phyloP scores from a whole-genome alignment of 1,139 yeast genomes.

The Saccharomyces uvarum region DNA sequence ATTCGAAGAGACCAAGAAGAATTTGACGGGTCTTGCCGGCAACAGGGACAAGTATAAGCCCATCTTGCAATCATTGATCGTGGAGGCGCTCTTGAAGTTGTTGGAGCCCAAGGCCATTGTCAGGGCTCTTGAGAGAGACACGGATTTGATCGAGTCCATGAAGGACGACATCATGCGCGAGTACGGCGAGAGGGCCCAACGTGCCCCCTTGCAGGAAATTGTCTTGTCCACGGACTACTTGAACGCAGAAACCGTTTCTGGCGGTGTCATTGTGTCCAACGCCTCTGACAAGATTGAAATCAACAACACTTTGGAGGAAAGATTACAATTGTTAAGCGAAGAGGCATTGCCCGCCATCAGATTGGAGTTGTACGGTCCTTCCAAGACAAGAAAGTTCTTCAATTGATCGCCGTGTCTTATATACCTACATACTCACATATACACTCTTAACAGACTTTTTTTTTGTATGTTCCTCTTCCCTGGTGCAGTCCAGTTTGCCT shows the following conservation, averaged over 20 bases:
- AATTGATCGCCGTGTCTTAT: slow-evolving; percentile 41
- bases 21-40: slow-evolving; percentile 49
- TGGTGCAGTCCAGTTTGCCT: neutral
- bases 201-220: slow-evolving; percentile 49
- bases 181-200: slow-evolving; percentile 61
- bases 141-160: slow-evolving; percentile 42
- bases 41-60: slow-evolving; percentile 55
- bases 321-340: slow-evolving; percentile 73
- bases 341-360: slow-evolving; percentile 90
- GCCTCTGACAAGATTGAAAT: slow-evolving; percentile 78
- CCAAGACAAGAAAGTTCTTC: slow-evolving; percentile 81
- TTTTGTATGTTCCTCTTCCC: neutral
- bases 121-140: slow-evolving; percentile 64
- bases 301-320: slow-evolving; percentile 88
- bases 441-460: neutral
- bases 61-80: slow-evolving; percentile 67
- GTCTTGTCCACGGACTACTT: slow-evolving; percentile 52
- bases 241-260: slow-evolving; percentile 53
- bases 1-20: slow-evolving; percentile 59
- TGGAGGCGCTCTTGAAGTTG: slow-evolving; percentile 71
- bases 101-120: slow-evolving; percentile 63
- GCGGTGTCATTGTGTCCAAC: slow-evolving; percentile 75
- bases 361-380: slow-evolving; percentile 82
- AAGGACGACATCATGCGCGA: slow-evolving; percentile 50
- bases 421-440: slow-evolving; percentile 1